These are phyloP conservation scores for Camellia lanceoleosa DNA, from an alignment of 148 eudicot species.

Conservation along the genomic window DNA sequence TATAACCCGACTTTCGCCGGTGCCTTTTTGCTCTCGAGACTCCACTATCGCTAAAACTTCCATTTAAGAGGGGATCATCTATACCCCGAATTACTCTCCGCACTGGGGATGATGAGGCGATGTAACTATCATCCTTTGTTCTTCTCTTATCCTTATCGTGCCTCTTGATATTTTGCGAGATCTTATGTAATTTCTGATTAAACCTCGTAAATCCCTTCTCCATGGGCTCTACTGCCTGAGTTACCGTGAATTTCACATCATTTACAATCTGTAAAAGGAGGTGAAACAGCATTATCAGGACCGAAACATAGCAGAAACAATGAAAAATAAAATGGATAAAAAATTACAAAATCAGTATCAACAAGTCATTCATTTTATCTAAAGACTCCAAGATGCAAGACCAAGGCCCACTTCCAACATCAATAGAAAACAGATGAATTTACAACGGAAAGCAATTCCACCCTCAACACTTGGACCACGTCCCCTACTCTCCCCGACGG, in stretches of 20 bases:
- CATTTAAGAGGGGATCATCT: conserved; percentile 88
- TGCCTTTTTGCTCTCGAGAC: conserved; percentile 56
- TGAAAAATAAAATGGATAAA: neutral
- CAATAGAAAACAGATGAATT: neutral
- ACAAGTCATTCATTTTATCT: neutral
- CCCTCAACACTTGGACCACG: neutral
- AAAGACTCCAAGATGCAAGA: neutral
- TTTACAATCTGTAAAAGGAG: conserved; percentile 67
- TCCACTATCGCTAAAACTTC: conserved; percentile 82
- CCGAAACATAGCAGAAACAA: neutral
- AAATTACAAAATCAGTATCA: neutral
- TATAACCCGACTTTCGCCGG: conserved; percentile 67
- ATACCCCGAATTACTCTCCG: conserved; percentile 73
- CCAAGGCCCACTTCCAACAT: neutral
- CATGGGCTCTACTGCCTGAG: conserved; percentile 90
- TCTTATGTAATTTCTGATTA: conserved; percentile 76
- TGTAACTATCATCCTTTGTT: conserved; percentile 78
- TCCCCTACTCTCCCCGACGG: neutral
- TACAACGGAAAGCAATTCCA: neutral
- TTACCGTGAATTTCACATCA: conserved; percentile 81
- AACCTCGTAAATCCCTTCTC: conserved; percentile 88
- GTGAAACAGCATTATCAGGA: neutral
- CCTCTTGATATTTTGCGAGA: conserved; percentile 82
- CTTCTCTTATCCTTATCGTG: conserved; percentile 67
- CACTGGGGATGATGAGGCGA: conserved; percentile 50